Conservation (phyloP, 345 rosid genomes). For the Camelina sativa region DNA sequence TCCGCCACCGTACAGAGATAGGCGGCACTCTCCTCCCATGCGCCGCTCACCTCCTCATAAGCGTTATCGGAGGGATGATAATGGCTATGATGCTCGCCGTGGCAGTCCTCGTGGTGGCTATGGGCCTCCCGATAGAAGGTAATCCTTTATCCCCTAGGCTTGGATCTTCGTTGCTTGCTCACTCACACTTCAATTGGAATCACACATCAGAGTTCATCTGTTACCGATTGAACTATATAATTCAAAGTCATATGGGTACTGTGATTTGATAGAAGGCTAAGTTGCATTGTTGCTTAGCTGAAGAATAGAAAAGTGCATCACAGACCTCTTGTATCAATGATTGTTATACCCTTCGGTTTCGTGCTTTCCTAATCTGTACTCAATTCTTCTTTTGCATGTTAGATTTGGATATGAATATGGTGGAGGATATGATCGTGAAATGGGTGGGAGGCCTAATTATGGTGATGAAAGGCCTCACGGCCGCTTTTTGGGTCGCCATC, state of each 20-base stretch:
- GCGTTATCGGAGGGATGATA: slow-evolving; percentile 89
- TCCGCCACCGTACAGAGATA: slow-evolving; percentile 71
- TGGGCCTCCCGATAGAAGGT: slow-evolving; percentile 85
- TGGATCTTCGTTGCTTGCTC: background rate
- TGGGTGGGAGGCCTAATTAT: slow-evolving; percentile 79
- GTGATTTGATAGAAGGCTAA: background rate
- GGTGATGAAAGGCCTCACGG: slow-evolving; percentile 81
- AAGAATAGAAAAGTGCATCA: background rate
- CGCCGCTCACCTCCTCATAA: slow-evolving; percentile 88
- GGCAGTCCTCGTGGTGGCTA: slow-evolving; percentile 90
- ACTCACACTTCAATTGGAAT: background rate
- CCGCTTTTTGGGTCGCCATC: slow-evolving; percentile 73
- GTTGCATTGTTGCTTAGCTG: background rate
- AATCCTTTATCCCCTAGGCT: background rate
- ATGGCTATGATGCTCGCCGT: slow-evolving; percentile 80
- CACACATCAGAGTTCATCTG: background rate
- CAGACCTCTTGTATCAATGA: background rate
- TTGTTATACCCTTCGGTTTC: background rate
- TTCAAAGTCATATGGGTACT: background rate
- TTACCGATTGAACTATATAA: background rate
- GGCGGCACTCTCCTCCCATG: slow-evolving; percentile 71
- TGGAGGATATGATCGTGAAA: slow-evolving; percentile 84
- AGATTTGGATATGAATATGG: slow-evolving; percentile 86
- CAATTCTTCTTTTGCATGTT: slow-evolving; percentile 8
- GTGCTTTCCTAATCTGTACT: background rate